These are phyloP conservation scores for Leccinum subtestaceum DNA, from an alignment of 768 basidiomycete species.

Conservation along the genomic window DNA sequence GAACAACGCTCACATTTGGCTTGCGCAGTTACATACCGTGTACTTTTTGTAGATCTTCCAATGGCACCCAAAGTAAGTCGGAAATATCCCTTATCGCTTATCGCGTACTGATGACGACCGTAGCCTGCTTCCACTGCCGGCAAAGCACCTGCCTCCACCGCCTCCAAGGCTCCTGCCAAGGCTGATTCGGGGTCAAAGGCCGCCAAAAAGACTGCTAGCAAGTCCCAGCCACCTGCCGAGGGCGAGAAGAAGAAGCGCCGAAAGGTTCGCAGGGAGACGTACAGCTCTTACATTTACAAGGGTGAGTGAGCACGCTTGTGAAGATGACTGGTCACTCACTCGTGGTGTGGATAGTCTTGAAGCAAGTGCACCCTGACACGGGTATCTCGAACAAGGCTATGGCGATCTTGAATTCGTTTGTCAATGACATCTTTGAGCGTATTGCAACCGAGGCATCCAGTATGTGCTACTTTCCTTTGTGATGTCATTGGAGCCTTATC, in stretches of 20 bases:
- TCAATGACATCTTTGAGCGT: conserved; percentile 82
- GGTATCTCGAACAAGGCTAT: conserved; percentile 91
- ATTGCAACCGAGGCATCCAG: conserved; percentile 74
- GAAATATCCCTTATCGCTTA: conserved; percentile 2
- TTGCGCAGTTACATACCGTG: conserved; percentile 28
- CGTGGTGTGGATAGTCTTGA: conserved; percentile 53
- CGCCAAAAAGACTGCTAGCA: conserved; percentile 61
- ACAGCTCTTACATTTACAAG: conserved; percentile 85
- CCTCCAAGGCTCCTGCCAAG: conserved; percentile 57
- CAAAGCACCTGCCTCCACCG: conserved; percentile 49
- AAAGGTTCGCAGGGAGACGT: conserved; percentile 80
- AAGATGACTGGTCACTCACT: neutral
- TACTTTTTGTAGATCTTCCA: conserved; percentile 31
- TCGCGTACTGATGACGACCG: conserved; percentile 8
- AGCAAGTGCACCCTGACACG: conserved; percentile 91
- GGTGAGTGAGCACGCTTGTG: conserved; percentile 37
- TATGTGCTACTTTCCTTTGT: conserved; percentile 31
- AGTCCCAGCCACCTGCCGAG: conserved; percentile 47
- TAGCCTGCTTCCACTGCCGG: conserved; percentile 42
- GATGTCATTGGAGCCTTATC: neutral
- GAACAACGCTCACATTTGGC: conserved; percentile 12
- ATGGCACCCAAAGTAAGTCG: conserved; percentile 39
- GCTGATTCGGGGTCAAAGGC: conserved; percentile 44
- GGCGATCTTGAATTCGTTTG: conserved; percentile 82
- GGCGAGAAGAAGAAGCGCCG: conserved; percentile 79